Base-by-base conservation (phyloP, 2,329 filamentous ascomycete genomes). In the Pseudogymnoascus sp. region DNA sequence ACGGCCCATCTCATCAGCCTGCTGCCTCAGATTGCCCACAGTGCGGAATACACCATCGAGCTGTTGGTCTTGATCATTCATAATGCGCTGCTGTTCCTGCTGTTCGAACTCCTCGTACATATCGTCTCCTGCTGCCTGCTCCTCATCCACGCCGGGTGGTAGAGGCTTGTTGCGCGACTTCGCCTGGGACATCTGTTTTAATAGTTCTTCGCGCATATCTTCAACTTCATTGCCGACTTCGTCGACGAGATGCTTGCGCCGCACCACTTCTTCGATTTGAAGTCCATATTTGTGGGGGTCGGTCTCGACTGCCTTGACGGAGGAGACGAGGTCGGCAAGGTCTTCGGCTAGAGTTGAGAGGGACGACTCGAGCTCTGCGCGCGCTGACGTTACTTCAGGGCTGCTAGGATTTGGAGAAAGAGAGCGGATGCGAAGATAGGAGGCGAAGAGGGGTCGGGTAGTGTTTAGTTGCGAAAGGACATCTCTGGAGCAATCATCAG, bases 1-100 rank as follows among this genome's bases (percentile, higher is more conserved):
- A 62, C 93, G 81, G 1, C 94, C 93, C 93, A 99, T 99, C 68
- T 92, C 90, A 74, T 95, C 87, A 1, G 94, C 95, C 79, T 97
- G 94, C 71, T 88, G 82, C 61, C 93, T 81, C 71, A 99, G 76
- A 72, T 92, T 97, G 2, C 92, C 93, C 24, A 99, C 94, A 0
- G 93, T 97, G 67, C 87, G 84, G 72, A 95, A 96, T 54, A 99
- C 93, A 13, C 89, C 90, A 72, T 97, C 93, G 1, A 99, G 81
- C 69, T 94, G 89, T 76, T 92, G 82, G 72, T 99, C 94, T 78
- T 99, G 94, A 74, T 97, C 91, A 67, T 88, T 84, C 88, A 99
- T 92, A 75, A 99, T 89, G 75, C 92, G 84, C 71, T 89, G 73
- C 78, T 99, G 95, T 72, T 95, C 85, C 76, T 94, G 87, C 74